phyloP scores from a whole-genome alignment of 2,329 filamentous ascomycete genomes.

The Penicillium decumbens region DNA sequence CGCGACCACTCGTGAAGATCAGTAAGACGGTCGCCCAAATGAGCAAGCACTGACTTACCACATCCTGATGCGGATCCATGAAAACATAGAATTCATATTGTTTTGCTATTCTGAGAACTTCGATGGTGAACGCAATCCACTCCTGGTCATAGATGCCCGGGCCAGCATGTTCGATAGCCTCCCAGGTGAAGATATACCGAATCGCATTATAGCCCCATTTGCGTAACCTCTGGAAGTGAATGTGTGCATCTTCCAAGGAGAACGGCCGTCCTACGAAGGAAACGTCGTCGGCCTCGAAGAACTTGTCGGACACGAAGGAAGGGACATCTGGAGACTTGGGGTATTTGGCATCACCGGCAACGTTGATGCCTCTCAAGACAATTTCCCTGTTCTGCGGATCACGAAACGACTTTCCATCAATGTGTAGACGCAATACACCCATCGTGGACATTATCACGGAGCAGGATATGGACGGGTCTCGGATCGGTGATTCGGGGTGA shows the following conservation, averaged over 20 bases:
- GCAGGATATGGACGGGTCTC: not conserved
- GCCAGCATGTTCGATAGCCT: constrained; percentile 90
- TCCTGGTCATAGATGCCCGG: constrained; percentile 90
- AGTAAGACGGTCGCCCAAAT: constrained; percentile 18
- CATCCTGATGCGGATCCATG: constrained; percentile 98
- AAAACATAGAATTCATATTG: constrained; percentile 92
- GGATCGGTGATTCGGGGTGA: not conserved
- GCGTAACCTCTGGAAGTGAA: constrained; percentile 79
- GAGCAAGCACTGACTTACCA: constrained; percentile 54
- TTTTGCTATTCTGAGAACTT: constrained; percentile 76
- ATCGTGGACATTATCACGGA: constrained; percentile 46
- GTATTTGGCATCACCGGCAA: constrained; percentile 84
- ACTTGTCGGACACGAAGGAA: constrained; percentile 70
- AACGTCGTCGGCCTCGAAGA: constrained; percentile 90
- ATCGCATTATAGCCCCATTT: constrained; percentile 95
- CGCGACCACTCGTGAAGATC: constrained; percentile 69
- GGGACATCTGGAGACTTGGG: constrained; percentile 76
- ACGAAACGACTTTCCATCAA: constrained; percentile 80
- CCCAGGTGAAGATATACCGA: constrained; percentile 96
- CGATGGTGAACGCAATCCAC: constrained; percentile 87
- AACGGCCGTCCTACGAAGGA: constrained; percentile 87
- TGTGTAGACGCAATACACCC: constrained; percentile 69
- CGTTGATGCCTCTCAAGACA: constrained; percentile 86
- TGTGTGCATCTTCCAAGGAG: constrained; percentile 70
- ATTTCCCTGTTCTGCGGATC: constrained; percentile 79